Percentiles rank a stretch among this genome's conserved stretches.
Evolutionary conservation across 345 rosid species (phyloP).

Genomic region (Salix koriyanagi): DNA sequence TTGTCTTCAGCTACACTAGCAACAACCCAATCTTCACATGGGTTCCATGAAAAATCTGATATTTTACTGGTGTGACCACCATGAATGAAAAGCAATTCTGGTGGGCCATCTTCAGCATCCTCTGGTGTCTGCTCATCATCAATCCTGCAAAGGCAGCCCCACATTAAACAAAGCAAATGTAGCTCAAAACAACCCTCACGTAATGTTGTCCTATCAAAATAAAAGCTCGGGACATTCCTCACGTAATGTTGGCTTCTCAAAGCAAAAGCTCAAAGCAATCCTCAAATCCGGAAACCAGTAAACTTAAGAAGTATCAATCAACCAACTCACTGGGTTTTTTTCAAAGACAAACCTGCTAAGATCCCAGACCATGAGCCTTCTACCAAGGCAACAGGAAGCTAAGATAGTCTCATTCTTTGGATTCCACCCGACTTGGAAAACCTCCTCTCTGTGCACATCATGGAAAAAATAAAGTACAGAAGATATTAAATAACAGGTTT

Average conservation of each 20-base stretch:
- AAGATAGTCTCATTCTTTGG: slow-evolving; percentile 95
- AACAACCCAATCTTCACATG: slow-evolving; percentile 96
- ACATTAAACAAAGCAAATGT: background rate
- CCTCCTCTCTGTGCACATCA: slow-evolving; percentile 75
- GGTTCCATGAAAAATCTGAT: slow-evolving; percentile 98
- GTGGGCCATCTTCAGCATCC: slow-evolving; percentile 99
- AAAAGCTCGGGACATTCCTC: background rate
- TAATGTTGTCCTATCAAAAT: background rate
- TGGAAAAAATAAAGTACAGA: background rate
- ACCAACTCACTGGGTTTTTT: background rate
- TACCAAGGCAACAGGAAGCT: slow-evolving; percentile 98
- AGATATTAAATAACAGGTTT: background rate
- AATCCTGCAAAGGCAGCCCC: slow-evolving; percentile 21
- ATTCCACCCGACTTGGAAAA: slow-evolving; percentile 98
- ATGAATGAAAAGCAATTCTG: slow-evolving; percentile 94
- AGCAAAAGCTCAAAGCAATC: background rate
- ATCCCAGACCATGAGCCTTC: slow-evolving; percentile 99
- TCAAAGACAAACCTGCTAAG: slow-evolving; percentile 77
- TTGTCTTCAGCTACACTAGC: slow-evolving; percentile 98
- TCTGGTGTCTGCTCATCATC: slow-evolving; percentile 34
- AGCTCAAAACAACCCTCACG: background rate
- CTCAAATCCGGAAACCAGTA: background rate
- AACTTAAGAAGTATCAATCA: background rate
- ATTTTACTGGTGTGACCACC: slow-evolving; percentile 99
- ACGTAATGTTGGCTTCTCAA: background rate